Base-by-base conservation (phyloP, 106 monocot genomes). In the Acanthochlamys bracteata region DNA sequence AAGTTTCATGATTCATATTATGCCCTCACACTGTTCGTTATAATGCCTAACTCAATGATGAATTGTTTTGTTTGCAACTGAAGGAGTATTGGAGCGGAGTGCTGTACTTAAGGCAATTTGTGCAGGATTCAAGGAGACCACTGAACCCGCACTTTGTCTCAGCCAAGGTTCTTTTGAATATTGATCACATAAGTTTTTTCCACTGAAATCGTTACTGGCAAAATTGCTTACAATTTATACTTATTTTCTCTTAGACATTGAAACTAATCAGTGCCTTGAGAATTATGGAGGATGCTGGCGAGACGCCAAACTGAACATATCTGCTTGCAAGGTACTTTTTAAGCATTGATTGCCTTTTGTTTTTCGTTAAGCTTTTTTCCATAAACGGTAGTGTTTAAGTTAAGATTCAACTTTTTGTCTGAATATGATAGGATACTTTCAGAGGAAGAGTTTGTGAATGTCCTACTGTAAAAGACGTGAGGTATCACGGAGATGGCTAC, bases 401-500 rank as follows among this genome's bases (percentile, higher is more conserved):
- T 6, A 33, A 6, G 1, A 33, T 33, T 1, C 33, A 33, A 3
- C 33, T 33, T 1, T 25, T 23, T 47, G 19, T 66, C 63, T 67
- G 2, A 4, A 14, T 49, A 49, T 49, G 12, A 17, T 17, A 93
- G 93, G 93, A 93, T 56, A 94, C 94, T 52, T 94, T 80, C 59
- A 81, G 94, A 41, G 94, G 94, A 4, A 86, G 86, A 63, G 52
- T 90, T 6, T 94, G 94, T 64, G 66, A 94, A 58, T 94, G 94
- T 61, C 94, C 94, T 42, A 63, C 56, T 59, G 77, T 68, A 9
- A 61, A 83, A 59, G 94, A 86, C 10, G 70, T 94, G 72, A 79
- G 79, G 58, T 94, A 86, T 68, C 68, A 81, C 43, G 94, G 94
- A 71, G 86, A 94, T 77, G 94, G 94, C 53, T 94, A 89, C 59